Evolutionary conservation across 2,329 filamentous ascomycete species (phyloP), one percentile per base, ranked within the genome.

Genomic region (Apiospora hydei): DNA sequence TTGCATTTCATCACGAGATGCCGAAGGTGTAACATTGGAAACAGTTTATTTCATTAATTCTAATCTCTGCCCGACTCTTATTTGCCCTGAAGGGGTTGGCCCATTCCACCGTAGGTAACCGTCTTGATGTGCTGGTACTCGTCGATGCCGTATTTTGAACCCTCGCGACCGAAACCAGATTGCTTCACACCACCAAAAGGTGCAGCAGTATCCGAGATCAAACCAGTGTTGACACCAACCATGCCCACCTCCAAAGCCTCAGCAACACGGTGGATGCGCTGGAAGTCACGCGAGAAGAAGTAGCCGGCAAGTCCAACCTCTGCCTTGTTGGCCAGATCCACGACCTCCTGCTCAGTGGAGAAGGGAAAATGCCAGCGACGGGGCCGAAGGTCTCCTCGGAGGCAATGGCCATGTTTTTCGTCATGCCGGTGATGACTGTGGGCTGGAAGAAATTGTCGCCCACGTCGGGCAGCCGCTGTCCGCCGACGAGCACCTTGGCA

Each of bases 351-450:
- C 83, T 98, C 96, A 0, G 92, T 94, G 67, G 94, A 89, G 80
- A 98, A 99, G 68, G 88, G 86, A 98, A 98, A 18, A 98, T 83
- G 0, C 93, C 96, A 0, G 95, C 96, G 0, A 98, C 93, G 3
- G 96, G 96, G 0, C 96, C 96, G 80, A 99, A 99, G 0, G 96
- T 99, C 86, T 99, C 96, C 83, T 98, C 96, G 1, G 86, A 86
- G 5, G 94, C 92, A 76, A 98, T 88, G 73, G 89, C 88, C 96
- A 98, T 98, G 57, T 95, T 91, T 72, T 88, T 86, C 14, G 88
- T 97, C 92, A 98, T 96, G 74, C 93, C 93, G 13, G 93, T 92
- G 73, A 99, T 90, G 57, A 98, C 93, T 0, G 96, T 98, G 3
- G 94, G 94, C 78, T 95, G 89, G 84, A 93, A 98, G 85, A 97